Evolutionary conservation across 2,329 filamentous ascomycete species (phyloP).

Genomic region (Aplosporella prunicola): DNA sequence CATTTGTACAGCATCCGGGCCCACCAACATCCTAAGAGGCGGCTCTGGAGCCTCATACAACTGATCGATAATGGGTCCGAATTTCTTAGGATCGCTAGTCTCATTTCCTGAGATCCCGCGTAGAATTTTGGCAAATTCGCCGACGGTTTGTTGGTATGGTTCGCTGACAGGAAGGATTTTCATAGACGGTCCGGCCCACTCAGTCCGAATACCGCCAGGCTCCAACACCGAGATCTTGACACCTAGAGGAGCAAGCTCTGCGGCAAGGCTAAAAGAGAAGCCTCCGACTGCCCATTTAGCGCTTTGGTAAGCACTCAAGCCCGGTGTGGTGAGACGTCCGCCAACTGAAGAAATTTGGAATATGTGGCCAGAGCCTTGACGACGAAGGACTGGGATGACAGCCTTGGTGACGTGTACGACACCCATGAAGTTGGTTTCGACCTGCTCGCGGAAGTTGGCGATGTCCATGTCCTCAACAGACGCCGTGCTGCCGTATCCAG

Average conservation of each 20-base stretch:
- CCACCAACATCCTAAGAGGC: no score
- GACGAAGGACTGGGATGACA: slow-evolving; percentile 1
- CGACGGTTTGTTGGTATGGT: no score
- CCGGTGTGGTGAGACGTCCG: slow-evolving; percentile 26
- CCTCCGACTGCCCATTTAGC: slow-evolving; percentile 41
- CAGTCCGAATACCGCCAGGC: slow-evolving; percentile 38
- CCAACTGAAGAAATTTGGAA: slow-evolving; percentile 34
- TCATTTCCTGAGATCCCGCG: no score
- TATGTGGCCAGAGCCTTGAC: no score
- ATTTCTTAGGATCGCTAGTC: no score
- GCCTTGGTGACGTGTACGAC: slow-evolving; percentile 42
- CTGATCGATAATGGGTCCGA: no score
- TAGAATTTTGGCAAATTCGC: no score
- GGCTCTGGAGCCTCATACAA: no score
- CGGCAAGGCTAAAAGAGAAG: slow-evolving; percentile 35
- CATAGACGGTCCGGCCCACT: slow-evolving; percentile 39
- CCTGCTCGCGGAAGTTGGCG: slow-evolving; percentile 41
- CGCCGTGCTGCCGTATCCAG: slow-evolving; percentile 47
- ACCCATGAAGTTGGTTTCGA: slow-evolving; percentile 54
- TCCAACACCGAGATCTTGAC: slow-evolving; percentile 39
- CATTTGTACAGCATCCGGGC: no score
- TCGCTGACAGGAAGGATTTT: no score
- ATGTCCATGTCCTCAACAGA: slow-evolving; percentile 45
- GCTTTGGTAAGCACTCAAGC: slow-evolving; percentile 15
- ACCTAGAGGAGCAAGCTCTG: slow-evolving; percentile 37